phyloP scores from a whole-genome alignment of 225 moss, liverwort and hornwort genomes.

The Ulota crispa region DNA sequence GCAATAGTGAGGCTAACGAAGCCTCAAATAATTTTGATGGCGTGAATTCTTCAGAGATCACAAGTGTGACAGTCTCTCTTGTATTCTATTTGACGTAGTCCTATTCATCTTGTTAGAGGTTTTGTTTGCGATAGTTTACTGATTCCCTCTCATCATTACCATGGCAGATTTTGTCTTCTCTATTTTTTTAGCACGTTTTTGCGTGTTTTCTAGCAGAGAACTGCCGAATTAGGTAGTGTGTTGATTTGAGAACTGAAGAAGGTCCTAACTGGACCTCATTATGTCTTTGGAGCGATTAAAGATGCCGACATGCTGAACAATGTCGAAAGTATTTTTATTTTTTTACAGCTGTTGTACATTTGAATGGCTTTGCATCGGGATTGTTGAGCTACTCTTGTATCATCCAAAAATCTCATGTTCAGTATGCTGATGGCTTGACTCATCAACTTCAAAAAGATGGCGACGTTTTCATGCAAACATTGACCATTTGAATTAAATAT shows the following conservation, averaged over 20 bases:
- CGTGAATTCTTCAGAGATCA: background rate
- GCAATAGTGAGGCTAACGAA: background rate
- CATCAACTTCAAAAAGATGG: background rate
- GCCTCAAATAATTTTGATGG: background rate
- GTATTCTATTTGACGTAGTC: conserved; percentile 2
- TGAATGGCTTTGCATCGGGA: background rate
- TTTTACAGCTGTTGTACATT: background rate
- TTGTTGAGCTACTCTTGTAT: background rate
- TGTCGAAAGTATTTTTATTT: background rate
- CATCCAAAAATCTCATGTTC: background rate
- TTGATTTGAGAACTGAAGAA: conserved; percentile 7
- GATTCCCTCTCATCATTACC: background rate
- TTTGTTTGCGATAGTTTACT: background rate
- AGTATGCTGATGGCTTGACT: background rate
- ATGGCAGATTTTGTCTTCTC: background rate
- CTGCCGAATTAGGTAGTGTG: conserved; percentile 1
- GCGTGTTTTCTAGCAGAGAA: background rate
- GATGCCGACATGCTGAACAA: background rate
- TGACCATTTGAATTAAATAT: background rate
- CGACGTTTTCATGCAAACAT: background rate
- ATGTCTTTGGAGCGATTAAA: background rate
- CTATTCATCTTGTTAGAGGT: background rate
- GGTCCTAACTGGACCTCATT: background rate
- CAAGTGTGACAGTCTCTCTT: conserved; percentile 7
- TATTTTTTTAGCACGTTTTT: background rate